phyloP scores from a whole-genome alignment of 2,329 filamentous ascomycete species.

The Microcyclosporella mali region DNA sequence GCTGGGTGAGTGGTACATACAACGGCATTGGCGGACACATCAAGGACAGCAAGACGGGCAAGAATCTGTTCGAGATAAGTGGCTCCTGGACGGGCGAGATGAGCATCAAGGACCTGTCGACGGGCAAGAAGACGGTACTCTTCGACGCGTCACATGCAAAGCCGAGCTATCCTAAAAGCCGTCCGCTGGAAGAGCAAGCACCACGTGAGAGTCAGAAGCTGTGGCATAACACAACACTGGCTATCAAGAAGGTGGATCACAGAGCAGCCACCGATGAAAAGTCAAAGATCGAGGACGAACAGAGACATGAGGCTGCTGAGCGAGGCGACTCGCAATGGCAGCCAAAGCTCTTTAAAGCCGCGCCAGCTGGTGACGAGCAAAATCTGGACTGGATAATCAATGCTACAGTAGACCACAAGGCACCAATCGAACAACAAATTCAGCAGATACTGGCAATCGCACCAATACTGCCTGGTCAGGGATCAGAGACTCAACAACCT shows the following conservation, averaged over 20 bases:
- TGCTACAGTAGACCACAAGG: slow-evolving; percentile 63
- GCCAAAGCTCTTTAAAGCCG: slow-evolving; percentile 73
- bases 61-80: slow-evolving; percentile 82
- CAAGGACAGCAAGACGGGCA: slow-evolving; percentile 79
- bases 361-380: slow-evolving; percentile 60
- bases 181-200: slow-evolving; percentile 78
- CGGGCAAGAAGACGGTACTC: slow-evolving; percentile 78
- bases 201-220: slow-evolving; percentile 84
- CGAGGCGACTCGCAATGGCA: slow-evolving; percentile 78
- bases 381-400: slow-evolving; percentile 94
- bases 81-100: slow-evolving; percentile 94
- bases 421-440: slow-evolving; percentile 59
- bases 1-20: slow-evolving; percentile 93
- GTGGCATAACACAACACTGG: slow-evolving; percentile 75
- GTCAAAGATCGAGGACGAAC: slow-evolving; percentile 88
- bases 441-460: slow-evolving; percentile 83
- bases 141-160: slow-evolving; percentile 80
- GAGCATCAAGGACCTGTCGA: slow-evolving; percentile 78
- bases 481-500: slow-evolving; percentile 30
- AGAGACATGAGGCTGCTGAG: slow-evolving; percentile 79
- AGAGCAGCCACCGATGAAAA: slow-evolving; percentile 89
- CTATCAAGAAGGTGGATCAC: slow-evolving; percentile 79
- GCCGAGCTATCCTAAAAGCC: slow-evolving; percentile 64
- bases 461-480: slow-evolving; percentile 76
- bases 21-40: slow-evolving; percentile 91